phyloP scores from a whole-genome alignment of 1,139 yeast species.

The Zygotorulaspora mrakii region DNA sequence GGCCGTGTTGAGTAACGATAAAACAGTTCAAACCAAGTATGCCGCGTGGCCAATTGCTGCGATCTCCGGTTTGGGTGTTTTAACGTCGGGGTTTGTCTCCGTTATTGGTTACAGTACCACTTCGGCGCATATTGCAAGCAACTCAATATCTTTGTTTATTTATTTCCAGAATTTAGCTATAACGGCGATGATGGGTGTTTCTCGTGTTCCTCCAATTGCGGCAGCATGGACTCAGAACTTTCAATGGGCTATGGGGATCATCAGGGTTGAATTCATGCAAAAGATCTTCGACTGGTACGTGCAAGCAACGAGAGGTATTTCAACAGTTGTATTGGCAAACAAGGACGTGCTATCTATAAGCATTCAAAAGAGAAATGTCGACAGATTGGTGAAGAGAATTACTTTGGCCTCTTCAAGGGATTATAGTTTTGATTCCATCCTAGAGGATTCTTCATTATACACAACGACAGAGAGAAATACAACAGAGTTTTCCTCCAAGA shows the following conservation, averaged over 20 bases:
- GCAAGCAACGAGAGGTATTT: slow-evolving; percentile 90
- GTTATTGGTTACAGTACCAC: slow-evolving; percentile 87
- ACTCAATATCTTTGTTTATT: slow-evolving; percentile 85
- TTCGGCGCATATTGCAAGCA: slow-evolving; percentile 95
- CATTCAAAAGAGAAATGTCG: slow-evolving; percentile 57
- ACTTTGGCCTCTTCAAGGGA: slow-evolving; percentile 31
- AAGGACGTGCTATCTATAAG: slow-evolving; percentile 60
- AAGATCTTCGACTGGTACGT: slow-evolving; percentile 88
- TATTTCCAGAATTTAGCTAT: slow-evolving; percentile 94
- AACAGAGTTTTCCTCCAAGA: slow-evolving; percentile 48
- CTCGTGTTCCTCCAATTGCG: slow-evolving; percentile 91
- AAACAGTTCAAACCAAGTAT: slow-evolving; percentile 89
- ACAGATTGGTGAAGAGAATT: slow-evolving; percentile 26
- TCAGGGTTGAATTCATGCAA: slow-evolving; percentile 78
- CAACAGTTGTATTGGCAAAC: slow-evolving; percentile 67
- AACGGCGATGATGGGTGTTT: slow-evolving; percentile 94
- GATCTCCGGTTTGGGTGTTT: slow-evolving; percentile 78
- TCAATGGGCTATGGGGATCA: slow-evolving; percentile 93
- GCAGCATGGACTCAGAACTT: slow-evolving; percentile 98
- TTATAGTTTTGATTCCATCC: slow-evolving; percentile 47
- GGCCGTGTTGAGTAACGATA: slow-evolving; percentile 81
- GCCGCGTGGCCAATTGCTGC: slow-evolving; percentile 98
- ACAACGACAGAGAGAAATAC: slow-evolving; percentile 69
- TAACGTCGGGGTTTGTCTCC: slow-evolving; percentile 83
- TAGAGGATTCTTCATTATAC: slow-evolving; percentile 52